Percentiles rank a stretch among this genome's conserved stretches.
phyloP scores from a whole-genome alignment of 768 basidiomycete species.

The Erythrobasidium yunnanense region DNA sequence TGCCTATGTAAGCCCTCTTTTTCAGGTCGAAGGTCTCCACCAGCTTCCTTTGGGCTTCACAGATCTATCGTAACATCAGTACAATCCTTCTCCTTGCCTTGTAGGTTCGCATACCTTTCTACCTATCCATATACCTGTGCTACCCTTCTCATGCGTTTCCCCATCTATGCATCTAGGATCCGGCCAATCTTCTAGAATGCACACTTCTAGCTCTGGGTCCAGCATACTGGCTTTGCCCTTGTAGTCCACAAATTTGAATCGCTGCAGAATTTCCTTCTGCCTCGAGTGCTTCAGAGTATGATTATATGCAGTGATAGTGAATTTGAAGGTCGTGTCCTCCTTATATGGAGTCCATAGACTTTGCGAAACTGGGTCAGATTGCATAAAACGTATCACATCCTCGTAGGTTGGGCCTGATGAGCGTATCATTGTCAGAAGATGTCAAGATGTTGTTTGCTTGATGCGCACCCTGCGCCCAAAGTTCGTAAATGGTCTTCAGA shows the following conservation, averaged over 20 bases:
- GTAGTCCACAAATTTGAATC: constrained; percentile 75
- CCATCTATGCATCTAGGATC: constrained; percentile 16
- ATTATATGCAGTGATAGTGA: constrained; percentile 1
- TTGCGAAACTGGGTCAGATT: not conserved
- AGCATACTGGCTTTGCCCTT: constrained; percentile 71
- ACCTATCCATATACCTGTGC: constrained; percentile 61
- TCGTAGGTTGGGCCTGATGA: constrained; percentile 21
- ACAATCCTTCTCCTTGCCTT: not conserved
- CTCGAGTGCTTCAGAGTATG: constrained; percentile 8
- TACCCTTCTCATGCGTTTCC: not conserved
- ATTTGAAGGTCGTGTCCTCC: constrained; percentile 7
- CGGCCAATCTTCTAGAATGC: constrained; percentile 33
- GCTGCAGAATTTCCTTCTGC: constrained; percentile 34
- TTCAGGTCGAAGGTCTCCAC: constrained; percentile 72
- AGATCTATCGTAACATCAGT: not conserved
- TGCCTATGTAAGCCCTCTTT: constrained; percentile 79
- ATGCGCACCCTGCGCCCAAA: constrained; percentile 19
- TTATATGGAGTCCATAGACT: not conserved
- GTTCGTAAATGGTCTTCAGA: constrained; percentile 56
- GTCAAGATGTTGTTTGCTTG: constrained; percentile 5
- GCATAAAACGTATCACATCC: not conserved
- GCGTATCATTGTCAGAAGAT: constrained; percentile 17
- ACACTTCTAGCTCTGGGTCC: constrained; percentile 38
- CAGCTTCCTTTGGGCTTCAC: constrained; percentile 47
- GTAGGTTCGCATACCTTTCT: constrained; percentile 58